phyloP scores from a whole-genome alignment of 805 yeast genomes.

The Candida nanaspora region DNA sequence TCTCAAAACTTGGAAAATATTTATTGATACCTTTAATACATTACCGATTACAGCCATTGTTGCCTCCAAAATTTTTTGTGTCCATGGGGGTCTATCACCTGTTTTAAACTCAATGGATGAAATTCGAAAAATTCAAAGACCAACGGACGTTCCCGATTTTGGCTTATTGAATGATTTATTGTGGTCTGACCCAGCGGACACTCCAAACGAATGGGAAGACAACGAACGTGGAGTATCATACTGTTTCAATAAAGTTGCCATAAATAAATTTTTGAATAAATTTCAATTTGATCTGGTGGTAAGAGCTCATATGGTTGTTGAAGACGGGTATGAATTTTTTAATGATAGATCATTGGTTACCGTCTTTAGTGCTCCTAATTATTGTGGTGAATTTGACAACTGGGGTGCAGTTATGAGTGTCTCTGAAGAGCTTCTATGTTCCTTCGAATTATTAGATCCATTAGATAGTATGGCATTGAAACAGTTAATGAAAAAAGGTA shows the following conservation, averaged over 20 bases:
- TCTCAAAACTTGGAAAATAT: constrained; percentile 88
- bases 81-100: constrained; percentile 80
- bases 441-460: constrained; percentile 91
- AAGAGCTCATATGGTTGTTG: constrained; percentile 85
- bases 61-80: constrained; percentile 90
- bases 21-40: constrained; percentile 92
- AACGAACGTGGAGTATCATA: constrained; percentile 81
- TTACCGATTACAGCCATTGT: constrained; percentile 94
- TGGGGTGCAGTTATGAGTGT: constrained; percentile 99
- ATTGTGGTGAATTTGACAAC: constrained; percentile 80
- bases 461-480: constrained; percentile 88
- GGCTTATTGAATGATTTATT: constrained; percentile 71
- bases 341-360: constrained; percentile 67
- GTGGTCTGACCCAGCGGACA: constrained; percentile 85
- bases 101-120: constrained; percentile 68
- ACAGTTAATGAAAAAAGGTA: constrained; percentile 92
- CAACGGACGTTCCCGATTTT: constrained; percentile 82
- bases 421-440: constrained; percentile 83
- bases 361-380: constrained; percentile 69
- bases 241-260: constrained; percentile 73
- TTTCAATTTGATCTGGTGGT: constrained; percentile 78
- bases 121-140: constrained; percentile 66
- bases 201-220: constrained; percentile 80
- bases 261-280: constrained; percentile 65
- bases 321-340: constrained; percentile 73